Conservation (phyloP, 169 alveolate species). For the Hepatocystis sp. region DNA sequence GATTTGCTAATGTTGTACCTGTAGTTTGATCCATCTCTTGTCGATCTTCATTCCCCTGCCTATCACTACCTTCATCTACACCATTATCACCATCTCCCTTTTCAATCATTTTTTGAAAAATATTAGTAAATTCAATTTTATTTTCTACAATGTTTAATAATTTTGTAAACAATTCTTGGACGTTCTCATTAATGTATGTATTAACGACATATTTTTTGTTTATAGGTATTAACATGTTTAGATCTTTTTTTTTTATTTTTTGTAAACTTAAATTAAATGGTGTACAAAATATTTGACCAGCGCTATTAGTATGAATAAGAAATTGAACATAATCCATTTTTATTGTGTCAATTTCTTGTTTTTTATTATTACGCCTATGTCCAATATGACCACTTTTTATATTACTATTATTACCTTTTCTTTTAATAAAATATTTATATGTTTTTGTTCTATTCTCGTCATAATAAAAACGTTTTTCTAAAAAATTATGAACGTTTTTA, state of each 20-base stretch:
- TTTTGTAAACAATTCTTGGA: not conserved
- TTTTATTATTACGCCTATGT: not conserved
- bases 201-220: conserved; percentile 16
- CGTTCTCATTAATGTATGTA: conserved; percentile 41
- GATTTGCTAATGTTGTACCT: too few relatives aligned
- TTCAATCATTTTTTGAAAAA: too few relatives aligned
- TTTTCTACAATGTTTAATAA: conserved; percentile 29
- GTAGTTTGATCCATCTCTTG: too few relatives aligned
- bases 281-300: conserved; percentile 61
- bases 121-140: not conserved
- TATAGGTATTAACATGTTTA: conserved; percentile 42
- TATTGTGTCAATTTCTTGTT: conserved; percentile 65
- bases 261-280: conserved; percentile 32
- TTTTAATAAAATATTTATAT: conserved; percentile 32
- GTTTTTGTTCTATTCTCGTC: conserved; percentile 30
- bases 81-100: not conserved
- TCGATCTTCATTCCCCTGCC: not conserved
- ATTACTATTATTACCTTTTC: conserved; percentile 8
- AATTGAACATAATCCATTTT: conserved; percentile 43
- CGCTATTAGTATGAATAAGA: conserved; percentile 31
- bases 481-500: not conserved
- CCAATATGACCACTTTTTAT: not conserved
- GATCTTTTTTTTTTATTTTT: conserved; percentile 2
- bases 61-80: not conserved
- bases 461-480: conserved; percentile 41